Conservation (phyloP, 2,329 filamentous ascomycete species). For the Neopestalotiopsis clavispora region DNA sequence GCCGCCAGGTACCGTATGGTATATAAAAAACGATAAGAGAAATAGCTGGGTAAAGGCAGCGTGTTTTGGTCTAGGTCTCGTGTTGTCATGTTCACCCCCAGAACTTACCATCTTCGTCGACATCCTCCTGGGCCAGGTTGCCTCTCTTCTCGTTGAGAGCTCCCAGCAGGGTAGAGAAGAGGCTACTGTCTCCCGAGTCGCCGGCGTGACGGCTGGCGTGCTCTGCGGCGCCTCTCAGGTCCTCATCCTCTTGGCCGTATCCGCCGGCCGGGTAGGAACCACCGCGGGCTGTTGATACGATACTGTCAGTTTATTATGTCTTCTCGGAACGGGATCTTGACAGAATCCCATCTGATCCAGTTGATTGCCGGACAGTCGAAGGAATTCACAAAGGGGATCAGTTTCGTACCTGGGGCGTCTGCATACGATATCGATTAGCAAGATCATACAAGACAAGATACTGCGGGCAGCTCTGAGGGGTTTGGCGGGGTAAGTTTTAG, state of each 20-base stretch:
- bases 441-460: background rate
- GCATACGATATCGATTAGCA: background rate
- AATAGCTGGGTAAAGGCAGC: too few species aligned
- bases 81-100: too few species aligned
- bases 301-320: background rate
- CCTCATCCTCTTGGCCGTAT: conserved; percentile 46
- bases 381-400: background rate
- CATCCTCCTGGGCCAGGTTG: conserved; percentile 48
- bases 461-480: background rate
- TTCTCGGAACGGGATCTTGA: background rate
- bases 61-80: too few species aligned
- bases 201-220: conserved; percentile 53
- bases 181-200: conserved; percentile 48
- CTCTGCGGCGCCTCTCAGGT: conserved; percentile 52
- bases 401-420: background rate
- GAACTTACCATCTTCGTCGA: conserved; percentile 54
- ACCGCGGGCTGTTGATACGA: conserved; percentile 29
- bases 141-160: conserved; percentile 55
- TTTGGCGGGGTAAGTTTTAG: background rate
- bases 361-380: background rate
- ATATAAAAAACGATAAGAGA: background rate
- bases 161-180: conserved; percentile 56
- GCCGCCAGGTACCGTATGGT: background rate
- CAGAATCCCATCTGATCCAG: background rate
- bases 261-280: conserved; percentile 38